These are phyloP conservation scores for Funneliformis geosporum DNA, from an alignment of 192 early-diverging fungal genomes.

Conservation along the genomic window DNA sequence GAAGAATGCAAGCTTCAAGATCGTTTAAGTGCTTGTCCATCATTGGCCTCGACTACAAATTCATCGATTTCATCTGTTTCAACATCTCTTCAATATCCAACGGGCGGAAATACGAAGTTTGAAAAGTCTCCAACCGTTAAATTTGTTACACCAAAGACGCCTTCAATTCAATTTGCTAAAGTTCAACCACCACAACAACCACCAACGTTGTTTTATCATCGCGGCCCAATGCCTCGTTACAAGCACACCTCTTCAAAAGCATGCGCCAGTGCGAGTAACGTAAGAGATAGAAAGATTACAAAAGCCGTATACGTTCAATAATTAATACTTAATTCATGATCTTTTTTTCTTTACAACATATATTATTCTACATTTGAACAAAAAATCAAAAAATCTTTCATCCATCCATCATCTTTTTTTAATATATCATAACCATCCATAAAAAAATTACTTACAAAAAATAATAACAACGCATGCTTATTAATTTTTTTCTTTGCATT, in stretches of 20 bases:
- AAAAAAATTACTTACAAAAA: no score
- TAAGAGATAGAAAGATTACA: neutral
- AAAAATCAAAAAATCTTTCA: no score
- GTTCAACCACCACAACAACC: constrained; percentile 10
- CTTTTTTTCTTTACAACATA: neutral
- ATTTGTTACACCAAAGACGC: neutral
- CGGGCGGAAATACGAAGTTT: neutral
- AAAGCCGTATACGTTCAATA: constrained; percentile 18
- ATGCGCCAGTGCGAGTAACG: neutral
- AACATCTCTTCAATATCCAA: neutral
- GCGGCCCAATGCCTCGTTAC: constrained; percentile 7
- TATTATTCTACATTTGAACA: no score
- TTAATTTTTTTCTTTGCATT: no score
- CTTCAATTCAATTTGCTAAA: neutral
- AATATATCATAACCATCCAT: no score
- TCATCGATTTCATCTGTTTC: neutral
- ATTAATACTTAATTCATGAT: neutral
- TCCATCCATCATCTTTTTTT: no score
- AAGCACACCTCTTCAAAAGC: neutral
- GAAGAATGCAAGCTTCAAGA: constrained; percentile 16
- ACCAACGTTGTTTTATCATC: constrained; percentile 17
- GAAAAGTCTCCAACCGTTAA: neutral
- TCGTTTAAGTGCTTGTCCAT: neutral
- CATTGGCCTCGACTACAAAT: neutral
- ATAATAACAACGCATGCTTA: no score